phyloP scores from a whole-genome alignment of 1,139 yeast species.

The Debaryomyces subglobosus region DNA sequence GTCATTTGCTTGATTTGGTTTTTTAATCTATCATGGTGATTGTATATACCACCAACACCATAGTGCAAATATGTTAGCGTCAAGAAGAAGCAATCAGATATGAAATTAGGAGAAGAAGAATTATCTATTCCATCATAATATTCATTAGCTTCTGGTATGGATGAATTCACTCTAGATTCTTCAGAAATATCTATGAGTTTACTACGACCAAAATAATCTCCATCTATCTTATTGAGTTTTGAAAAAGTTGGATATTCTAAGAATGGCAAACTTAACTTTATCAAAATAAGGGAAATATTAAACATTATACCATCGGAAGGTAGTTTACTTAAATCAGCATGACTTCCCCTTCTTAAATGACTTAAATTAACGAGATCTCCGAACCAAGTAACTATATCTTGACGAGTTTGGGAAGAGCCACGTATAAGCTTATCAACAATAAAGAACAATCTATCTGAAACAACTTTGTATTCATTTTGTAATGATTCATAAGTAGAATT shows the following conservation, averaged over 20 bases:
- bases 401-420: constrained; percentile 67
- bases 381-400: constrained; percentile 65
- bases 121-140: constrained; percentile 41
- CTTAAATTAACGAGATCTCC: constrained; percentile 74
- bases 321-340: constrained; percentile 66
- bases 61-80: constrained; percentile 81
- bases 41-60: constrained; percentile 81
- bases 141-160: constrained; percentile 67
- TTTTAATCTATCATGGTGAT: constrained; percentile 58
- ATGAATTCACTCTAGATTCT: constrained; percentile 83
- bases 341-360: constrained; percentile 87
- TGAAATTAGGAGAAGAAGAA: constrained; percentile 57
- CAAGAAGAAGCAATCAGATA: constrained; percentile 84
- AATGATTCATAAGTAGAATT: constrained; percentile 55
- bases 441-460: constrained; percentile 63
- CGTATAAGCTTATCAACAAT: constrained; percentile 78
- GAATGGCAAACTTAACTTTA: constrained; percentile 82
- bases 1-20: constrained; percentile 54
- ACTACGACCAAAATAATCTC: constrained; percentile 57
- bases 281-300: constrained; percentile 68
- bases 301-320: constrained; percentile 84
- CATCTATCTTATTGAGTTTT: constrained; percentile 78
- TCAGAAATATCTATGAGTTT: constrained; percentile 66
- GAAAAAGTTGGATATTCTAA: constrained; percentile 60
- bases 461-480: constrained; percentile 60